These are phyloP conservation scores for Carallia brachiata DNA, from an alignment of 345 rosid genomes.

Conservation along the genomic window DNA sequence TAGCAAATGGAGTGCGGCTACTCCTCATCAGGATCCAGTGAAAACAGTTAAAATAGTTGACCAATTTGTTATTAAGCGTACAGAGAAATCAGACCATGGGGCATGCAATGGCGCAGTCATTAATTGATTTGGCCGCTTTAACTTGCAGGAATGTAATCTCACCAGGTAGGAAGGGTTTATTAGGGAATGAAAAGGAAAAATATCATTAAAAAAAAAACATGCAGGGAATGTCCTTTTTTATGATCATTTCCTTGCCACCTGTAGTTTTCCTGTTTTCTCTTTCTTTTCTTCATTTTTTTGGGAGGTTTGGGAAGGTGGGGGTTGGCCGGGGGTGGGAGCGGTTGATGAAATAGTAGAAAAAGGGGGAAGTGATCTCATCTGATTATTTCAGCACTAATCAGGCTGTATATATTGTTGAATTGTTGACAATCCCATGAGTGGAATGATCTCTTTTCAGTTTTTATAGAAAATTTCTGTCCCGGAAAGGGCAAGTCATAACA, in stretches of 20 bases:
- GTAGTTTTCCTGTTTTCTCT: background rate
- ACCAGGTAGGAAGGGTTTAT: constrained; percentile 10
- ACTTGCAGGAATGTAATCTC: constrained; percentile 19
- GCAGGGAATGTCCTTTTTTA: background rate
- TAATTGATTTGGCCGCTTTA: constrained; percentile 29
- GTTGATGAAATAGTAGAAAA: too few relatives aligned
- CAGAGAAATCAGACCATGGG: constrained; percentile 32
- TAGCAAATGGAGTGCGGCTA: constrained; percentile 79
- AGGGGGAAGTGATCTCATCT: too few relatives aligned
- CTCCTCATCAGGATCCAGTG: constrained; percentile 61
- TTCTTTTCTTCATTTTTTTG: too few relatives aligned
- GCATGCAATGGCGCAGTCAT: constrained; percentile 34
- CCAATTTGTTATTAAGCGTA: constrained; percentile 51
- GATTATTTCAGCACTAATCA: background rate
- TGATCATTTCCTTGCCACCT: background rate
- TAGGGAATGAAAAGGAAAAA: background rate
- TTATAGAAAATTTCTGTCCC: too few relatives aligned
- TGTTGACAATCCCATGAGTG: background rate
- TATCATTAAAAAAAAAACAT: background rate
- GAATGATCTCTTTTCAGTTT: background rate
- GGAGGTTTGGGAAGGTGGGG: too few relatives aligned
- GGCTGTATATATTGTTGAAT: background rate
- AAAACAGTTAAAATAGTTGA: constrained; percentile 73
- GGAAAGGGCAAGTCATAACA: too few relatives aligned
- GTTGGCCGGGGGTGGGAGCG: too few relatives aligned